phyloP scores from a whole-genome alignment of 768 basidiomycete species.

The Hebeloma cylindrosporum region DNA sequence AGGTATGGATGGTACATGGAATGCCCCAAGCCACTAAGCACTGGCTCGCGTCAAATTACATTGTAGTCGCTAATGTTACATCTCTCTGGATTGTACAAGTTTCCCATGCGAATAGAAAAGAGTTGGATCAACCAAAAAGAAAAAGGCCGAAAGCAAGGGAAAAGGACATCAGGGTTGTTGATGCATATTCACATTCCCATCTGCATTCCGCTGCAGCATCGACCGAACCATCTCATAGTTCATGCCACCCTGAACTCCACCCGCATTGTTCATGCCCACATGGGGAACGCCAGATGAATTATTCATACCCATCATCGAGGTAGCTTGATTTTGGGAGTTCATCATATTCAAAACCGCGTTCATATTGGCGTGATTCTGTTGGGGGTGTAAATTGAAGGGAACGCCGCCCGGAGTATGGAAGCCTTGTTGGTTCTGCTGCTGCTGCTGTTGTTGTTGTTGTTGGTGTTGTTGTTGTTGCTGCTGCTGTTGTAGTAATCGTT shows the following conservation, averaged over 20 bases:
- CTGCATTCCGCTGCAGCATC: slow-evolving; percentile 39
- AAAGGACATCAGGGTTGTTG: slow-evolving; percentile 2
- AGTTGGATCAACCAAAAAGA: not conserved
- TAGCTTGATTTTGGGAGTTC: slow-evolving; percentile 8
- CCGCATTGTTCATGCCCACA: slow-evolving; percentile 3
- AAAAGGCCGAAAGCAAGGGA: not conserved
- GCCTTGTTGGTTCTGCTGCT: slow-evolving; percentile 10
- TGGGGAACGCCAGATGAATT: slow-evolving; percentile 7
- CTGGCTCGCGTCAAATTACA: too few species aligned
- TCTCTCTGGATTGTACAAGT: too few species aligned
- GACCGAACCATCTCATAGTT: slow-evolving; percentile 45
- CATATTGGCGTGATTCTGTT: slow-evolving; percentile 16
- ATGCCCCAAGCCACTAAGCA: slow-evolving; percentile 41
- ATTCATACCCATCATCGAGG: slow-evolving; percentile 17
- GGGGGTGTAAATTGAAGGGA: slow-evolving; percentile 7
- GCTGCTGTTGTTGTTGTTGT: slow-evolving; percentile 21
- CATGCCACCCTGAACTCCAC: slow-evolving; percentile 22
- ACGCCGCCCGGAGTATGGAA: slow-evolving; percentile 1
- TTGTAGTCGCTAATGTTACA: too few species aligned
- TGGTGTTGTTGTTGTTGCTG: slow-evolving; percentile 26
- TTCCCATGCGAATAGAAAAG: not conserved
- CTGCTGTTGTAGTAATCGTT: slow-evolving; percentile 23
- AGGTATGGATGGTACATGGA: slow-evolving; percentile 67
- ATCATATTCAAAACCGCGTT: slow-evolving; percentile 19
- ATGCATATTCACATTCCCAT: slow-evolving; percentile 16